Conservation (phyloP, 2,329 filamentous ascomycete species). For the Arthrobotrys pseudoclavata region DNA sequence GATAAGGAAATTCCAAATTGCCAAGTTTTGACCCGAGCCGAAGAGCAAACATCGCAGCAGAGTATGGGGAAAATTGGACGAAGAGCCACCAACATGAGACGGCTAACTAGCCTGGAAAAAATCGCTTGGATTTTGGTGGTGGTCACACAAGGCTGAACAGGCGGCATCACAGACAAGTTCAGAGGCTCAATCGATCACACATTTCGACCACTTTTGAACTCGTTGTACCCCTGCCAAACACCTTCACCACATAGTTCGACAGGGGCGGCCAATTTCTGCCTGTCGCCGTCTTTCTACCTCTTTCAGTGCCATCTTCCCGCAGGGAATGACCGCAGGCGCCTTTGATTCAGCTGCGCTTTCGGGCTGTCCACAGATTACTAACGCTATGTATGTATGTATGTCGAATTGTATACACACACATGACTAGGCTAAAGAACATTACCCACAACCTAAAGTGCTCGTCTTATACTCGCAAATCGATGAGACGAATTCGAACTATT, state of each 20-base stretch:
- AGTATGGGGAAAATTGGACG: conserved; percentile 52
- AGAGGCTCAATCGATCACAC: conserved; percentile 50
- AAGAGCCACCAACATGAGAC: conserved; percentile 42
- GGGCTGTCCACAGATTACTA: conserved; percentile 25
- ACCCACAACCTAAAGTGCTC: neutral
- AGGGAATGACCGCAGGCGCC: conserved; percentile 12
- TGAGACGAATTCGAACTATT: neutral
- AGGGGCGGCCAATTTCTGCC: conserved; percentile 25
- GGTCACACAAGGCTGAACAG: conserved; percentile 60
- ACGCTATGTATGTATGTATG: neutral
- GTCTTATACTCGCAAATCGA: conserved; percentile 1
- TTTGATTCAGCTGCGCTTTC: conserved; percentile 56
- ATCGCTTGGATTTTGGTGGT: conserved; percentile 13
- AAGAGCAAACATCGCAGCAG: conserved; percentile 45
- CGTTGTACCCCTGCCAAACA: conserved; percentile 4
- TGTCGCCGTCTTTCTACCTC: conserved; percentile 33
- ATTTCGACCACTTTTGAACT: conserved; percentile 17
- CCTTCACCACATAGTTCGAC: neutral
- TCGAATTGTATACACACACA: neutral
- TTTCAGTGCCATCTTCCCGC: conserved; percentile 2
- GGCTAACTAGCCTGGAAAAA: conserved; percentile 13
- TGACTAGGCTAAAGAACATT: neutral
- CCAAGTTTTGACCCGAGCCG: conserved; percentile 37
- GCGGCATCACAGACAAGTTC: conserved; percentile 33
- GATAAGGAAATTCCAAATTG: conserved; percentile 56